Evolutionary conservation across 169 alveolate species (phyloP).

Genomic region (Cryptosporidium andersoni): DNA sequence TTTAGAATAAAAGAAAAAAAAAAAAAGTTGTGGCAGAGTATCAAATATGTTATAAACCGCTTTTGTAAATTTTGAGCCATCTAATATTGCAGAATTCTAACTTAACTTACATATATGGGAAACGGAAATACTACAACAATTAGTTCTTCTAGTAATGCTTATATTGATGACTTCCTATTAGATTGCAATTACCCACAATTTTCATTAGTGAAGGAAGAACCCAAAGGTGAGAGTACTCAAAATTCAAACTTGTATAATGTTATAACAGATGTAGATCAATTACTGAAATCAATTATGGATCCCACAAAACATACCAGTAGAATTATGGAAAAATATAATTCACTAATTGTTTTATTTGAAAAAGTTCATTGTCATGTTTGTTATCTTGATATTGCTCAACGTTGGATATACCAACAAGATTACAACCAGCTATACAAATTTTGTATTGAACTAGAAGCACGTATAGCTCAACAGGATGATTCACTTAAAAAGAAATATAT

Average conservation of each 20-base stretch:
- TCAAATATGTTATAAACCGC: background rate
- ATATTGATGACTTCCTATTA: slow-evolving; percentile 17
- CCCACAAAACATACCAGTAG: slow-evolving; percentile 4
- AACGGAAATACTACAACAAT: background rate
- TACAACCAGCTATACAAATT: slow-evolving; percentile 30
- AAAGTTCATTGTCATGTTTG: slow-evolving; percentile 43
- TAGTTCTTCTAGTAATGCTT: background rate
- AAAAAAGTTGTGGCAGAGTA: background rate
- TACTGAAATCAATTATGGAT: slow-evolving; percentile 28
- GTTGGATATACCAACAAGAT: slow-evolving; percentile 64
- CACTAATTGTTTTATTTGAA: slow-evolving; percentile 25
- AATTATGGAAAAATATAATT: slow-evolving; percentile 27
- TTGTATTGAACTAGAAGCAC: slow-evolving; percentile 55
- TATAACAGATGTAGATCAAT: slow-evolving; percentile 22
- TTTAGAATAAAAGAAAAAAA: background rate
- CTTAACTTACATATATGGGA: slow-evolving; percentile 18
- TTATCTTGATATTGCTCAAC: slow-evolving; percentile 40
- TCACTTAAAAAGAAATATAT: slow-evolving; percentile 27
- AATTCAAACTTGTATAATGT: background rate
- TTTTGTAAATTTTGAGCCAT: no score
- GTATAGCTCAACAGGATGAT: slow-evolving; percentile 50
- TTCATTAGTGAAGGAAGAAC: background rate
- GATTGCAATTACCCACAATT: background rate
- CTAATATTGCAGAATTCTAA: no score
- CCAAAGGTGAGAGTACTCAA: background rate